These are phyloP conservation scores for Aspergillus uvarum DNA, from an alignment of 2,329 filamentous ascomycete species.

Conservation along the genomic window DNA sequence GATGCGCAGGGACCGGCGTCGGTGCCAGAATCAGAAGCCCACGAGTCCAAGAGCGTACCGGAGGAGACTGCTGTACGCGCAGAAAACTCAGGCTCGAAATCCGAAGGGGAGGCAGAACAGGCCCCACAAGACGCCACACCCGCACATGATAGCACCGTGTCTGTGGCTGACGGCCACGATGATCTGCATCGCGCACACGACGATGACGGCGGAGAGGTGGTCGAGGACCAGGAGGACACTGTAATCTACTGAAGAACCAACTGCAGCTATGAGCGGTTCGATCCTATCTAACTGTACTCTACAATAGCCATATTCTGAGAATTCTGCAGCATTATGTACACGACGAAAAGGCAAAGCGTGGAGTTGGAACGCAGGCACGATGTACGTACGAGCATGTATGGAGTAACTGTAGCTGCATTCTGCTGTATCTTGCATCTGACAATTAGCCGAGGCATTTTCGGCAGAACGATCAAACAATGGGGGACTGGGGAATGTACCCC, in stretches of 20 bases:
- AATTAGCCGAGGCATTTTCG: slow-evolving; percentile 15
- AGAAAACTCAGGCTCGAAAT: slow-evolving; percentile 24
- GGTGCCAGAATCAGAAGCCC: slow-evolving; percentile 18
- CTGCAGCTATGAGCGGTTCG: not conserved
- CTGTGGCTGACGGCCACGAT: slow-evolving; percentile 42
- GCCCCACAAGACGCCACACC: slow-evolving; percentile 25
- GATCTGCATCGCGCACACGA: slow-evolving; percentile 51
- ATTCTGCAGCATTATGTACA: not conserved
- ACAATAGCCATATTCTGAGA: not conserved
- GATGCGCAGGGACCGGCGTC: slow-evolving; percentile 26
- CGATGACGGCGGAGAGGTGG: slow-evolving; percentile 72
- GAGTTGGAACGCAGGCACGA: not conserved
- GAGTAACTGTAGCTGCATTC: not conserved
- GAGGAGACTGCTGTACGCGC: slow-evolving; percentile 43
- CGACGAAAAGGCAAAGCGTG: not conserved
- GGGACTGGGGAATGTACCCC: not conserved
- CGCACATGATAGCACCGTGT: slow-evolving; percentile 26
- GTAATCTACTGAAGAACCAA: slow-evolving; percentile 69
- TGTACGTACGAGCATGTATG: not conserved
- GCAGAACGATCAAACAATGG: too few relatives aligned
- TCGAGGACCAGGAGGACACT: slow-evolving; percentile 84
- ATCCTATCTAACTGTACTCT: not conserved
- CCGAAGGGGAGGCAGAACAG: slow-evolving; percentile 17
- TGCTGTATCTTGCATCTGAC: slow-evolving; percentile 6
- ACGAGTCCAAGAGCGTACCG: slow-evolving; percentile 39